Evolutionary conservation across 148 eudicot species (phyloP).

Genomic region (Linanthus parryae): DNA sequence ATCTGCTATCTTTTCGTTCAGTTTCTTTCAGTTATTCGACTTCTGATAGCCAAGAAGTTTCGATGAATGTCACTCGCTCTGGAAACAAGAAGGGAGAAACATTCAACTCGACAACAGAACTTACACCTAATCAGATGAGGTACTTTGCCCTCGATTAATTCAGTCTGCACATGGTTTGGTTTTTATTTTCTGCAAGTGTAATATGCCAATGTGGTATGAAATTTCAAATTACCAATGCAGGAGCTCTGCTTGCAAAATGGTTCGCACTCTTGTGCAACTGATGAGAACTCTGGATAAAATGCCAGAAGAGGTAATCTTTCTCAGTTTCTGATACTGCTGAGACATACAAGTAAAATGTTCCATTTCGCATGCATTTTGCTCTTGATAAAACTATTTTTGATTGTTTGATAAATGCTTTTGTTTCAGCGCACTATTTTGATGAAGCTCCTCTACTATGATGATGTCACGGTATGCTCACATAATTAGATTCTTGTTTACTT

Average conservation of each 20-base stretch:
- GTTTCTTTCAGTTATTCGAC: constrained; percentile 80
- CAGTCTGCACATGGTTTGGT: not conserved
- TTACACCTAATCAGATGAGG: constrained; percentile 93
- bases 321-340: not conserved
- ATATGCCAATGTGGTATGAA: not conserved
- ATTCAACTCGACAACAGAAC: constrained; percentile 64
- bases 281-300: constrained; percentile 95
- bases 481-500: not conserved
- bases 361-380: not conserved
- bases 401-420: constrained; percentile 1
- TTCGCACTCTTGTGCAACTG: constrained; percentile 78
- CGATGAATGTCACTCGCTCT: constrained; percentile 72
- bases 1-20: constrained; percentile 18
- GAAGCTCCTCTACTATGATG: constrained; percentile 92
- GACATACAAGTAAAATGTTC: constrained; percentile 1
- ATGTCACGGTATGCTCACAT: constrained; percentile 67
- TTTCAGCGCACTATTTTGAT: constrained; percentile 91
- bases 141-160: constrained; percentile 16
- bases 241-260: constrained; percentile 98
- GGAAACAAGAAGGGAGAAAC: constrained; percentile 84
- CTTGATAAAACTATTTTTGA: not conserved
- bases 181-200: not conserved
- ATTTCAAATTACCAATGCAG: constrained; percentile 23
- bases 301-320: constrained; percentile 82
- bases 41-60: constrained; percentile 76